Conservation (phyloP, 148 eudicot species). For the Polygonum maritimum region DNA sequence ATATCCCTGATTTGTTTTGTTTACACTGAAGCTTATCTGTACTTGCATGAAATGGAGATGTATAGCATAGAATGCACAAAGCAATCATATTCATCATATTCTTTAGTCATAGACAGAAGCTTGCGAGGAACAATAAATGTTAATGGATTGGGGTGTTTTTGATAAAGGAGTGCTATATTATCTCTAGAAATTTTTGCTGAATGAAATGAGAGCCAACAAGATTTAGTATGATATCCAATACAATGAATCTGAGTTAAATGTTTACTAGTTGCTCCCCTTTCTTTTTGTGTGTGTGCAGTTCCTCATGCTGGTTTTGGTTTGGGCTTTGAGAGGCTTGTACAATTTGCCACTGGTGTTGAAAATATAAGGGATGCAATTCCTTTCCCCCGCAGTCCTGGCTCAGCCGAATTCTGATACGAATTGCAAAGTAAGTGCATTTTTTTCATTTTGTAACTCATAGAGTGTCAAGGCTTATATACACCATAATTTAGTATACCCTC, state of each 20-base stretch:
- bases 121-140: not conserved
- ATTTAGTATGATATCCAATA: not conserved
- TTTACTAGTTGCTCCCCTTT: conserved; percentile 1
- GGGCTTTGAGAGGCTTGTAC: conserved; percentile 97
- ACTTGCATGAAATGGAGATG: not conserved
- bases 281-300: conserved; percentile 38
- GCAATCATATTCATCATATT: not conserved
- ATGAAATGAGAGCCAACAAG: not conserved
- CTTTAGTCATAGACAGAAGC: not conserved
- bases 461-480: not conserved
- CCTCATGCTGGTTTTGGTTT: conserved; percentile 98
- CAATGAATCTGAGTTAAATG: not conserved
- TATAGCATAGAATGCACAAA: not conserved
- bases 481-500: not conserved
- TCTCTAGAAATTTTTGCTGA: not conserved
- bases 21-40: not conserved
- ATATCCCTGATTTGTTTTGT: not conserved
- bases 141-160: not conserved
- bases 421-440: not conserved
- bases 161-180: not conserved
- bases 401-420: conserved; percentile 70
- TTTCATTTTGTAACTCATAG: not conserved
- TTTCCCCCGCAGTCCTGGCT: conserved; percentile 90
- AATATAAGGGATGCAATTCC: conserved; percentile 95
- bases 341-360: conserved; percentile 92